These are phyloP conservation scores for Harrya chromipes DNA, from an alignment of 768 basidiomycete genomes.

Conservation along the genomic window DNA sequence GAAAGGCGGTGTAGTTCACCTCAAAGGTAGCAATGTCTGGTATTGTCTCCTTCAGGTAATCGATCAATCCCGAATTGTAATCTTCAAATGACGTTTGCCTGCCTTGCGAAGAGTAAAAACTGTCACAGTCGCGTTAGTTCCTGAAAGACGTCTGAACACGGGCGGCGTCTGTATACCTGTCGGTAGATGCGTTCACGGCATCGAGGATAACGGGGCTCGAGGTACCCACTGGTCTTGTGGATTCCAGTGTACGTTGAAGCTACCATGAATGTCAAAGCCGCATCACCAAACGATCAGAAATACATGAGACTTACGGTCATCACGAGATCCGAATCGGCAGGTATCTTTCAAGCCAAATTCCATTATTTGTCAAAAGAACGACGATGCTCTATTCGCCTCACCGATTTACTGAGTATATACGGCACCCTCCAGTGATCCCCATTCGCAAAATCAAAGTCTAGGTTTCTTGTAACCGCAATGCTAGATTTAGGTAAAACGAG, in stretches of 20 bases:
- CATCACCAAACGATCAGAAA: background rate
- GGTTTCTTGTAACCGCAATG: conserved; percentile 68
- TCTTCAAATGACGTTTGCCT: conserved; percentile 79
- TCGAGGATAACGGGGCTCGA: conserved; percentile 37
- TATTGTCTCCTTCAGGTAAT: conserved; percentile 47
- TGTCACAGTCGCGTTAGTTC: conserved; percentile 27
- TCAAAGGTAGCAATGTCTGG: conserved; percentile 65
- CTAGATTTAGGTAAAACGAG: conserved; percentile 69
- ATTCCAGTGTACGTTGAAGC: conserved; percentile 46
- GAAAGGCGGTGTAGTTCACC: conserved; percentile 36
- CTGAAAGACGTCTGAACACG: background rate
- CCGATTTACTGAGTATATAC: conserved; percentile 68
- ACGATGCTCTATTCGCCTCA: conserved; percentile 25
- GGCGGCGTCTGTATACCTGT: conserved; percentile 49
- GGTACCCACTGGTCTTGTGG: conserved; percentile 41
- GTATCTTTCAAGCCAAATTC: conserved; percentile 37
- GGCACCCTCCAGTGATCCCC: conserved; percentile 40
- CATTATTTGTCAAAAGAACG: conserved; percentile 5
- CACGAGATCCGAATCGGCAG: conserved; percentile 56
- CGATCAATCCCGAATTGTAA: conserved; percentile 62
- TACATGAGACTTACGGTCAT: conserved; percentile 39
- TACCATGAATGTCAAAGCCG: conserved; percentile 23
- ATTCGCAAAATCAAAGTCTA: conserved; percentile 69
- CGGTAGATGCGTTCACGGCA: conserved; percentile 73
- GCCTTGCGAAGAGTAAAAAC: conserved; percentile 87